Conservation (phyloP, 2,329 filamentous ascomycete species). For the Coniochaeta ligniaria region DNA sequence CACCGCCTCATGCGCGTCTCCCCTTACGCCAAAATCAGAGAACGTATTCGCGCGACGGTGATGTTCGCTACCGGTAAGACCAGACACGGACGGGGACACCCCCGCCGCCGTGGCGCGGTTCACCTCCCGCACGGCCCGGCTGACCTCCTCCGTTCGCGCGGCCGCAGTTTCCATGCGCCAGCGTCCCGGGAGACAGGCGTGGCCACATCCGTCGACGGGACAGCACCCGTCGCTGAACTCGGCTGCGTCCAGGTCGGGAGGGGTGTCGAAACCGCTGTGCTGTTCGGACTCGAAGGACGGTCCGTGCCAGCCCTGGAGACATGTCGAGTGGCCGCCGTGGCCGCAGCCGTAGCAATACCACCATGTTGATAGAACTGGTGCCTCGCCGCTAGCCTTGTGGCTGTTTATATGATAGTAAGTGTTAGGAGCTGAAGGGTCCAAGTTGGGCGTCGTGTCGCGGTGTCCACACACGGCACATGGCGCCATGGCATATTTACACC, state of each 20-base stretch:
- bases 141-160: constrained; percentile 43
- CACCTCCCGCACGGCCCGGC: constrained; percentile 35
- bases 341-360: constrained; percentile 58
- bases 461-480: constrained; percentile 54
- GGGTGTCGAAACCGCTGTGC: background rate
- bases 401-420: background rate
- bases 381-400: constrained; percentile 4
- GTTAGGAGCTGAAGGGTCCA: constrained; percentile 16
- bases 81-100: background rate
- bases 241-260: constrained; percentile 18
- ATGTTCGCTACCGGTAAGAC: background rate
- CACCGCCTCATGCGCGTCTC: constrained; percentile 46
- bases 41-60: constrained; percentile 3
- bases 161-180: constrained; percentile 43
- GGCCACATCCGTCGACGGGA: constrained; percentile 57
- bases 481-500: constrained; percentile 44
- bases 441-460: constrained; percentile 34
- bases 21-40: constrained; percentile 25
- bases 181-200: constrained; percentile 52
- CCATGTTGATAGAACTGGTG: constrained; percentile 39
- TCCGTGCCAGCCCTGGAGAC: constrained; percentile 53
- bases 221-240: constrained; percentile 49
- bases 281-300: constrained; percentile 19
- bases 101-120: constrained; percentile 8
- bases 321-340: constrained; percentile 56